Conservation (phyloP, 108 stramenopile genomes). For the Cyclotella choctawhatcheeana region DNA sequence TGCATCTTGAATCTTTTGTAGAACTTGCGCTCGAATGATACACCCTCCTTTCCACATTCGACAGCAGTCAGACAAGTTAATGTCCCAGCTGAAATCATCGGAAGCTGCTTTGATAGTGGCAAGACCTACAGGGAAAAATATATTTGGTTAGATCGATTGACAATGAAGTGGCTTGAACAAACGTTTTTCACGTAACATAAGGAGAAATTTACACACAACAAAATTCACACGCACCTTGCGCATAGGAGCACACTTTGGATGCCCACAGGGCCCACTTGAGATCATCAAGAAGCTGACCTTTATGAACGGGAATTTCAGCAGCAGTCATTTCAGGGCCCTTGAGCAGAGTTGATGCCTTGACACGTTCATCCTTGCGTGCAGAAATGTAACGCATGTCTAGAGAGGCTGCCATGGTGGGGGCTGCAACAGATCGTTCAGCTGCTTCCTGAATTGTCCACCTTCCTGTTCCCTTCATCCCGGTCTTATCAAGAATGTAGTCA, state of each 20-base stretch:
- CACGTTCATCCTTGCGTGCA: constrained; percentile 93
- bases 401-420: constrained; percentile 96
- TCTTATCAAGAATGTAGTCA: constrained; percentile 95
- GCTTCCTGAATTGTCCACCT: constrained; percentile 99
- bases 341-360: constrained; percentile 78
- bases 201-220: no score
- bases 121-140: no score
- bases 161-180: no score
- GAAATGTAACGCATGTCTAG: constrained; percentile 94
- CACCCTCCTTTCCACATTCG: constrained; percentile 99
- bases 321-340: constrained; percentile 77
- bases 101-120: constrained; percentile 91
- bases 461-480: constrained; percentile 99
- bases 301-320: constrained; percentile 83
- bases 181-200: no score
- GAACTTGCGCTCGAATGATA: constrained; percentile 95
- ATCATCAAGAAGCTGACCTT: constrained; percentile 92
- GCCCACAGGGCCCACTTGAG: constrained; percentile 91
- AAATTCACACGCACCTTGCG: no score
- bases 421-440: constrained; percentile 95
- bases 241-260: constrained; percentile 97
- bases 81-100: constrained; percentile 89
- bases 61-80: constrained; percentile 92
- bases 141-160: no score
- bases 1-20: constrained; percentile 94